Percentiles rank a stretch among this genome's conserved stretches.
These are phyloP conservation scores for Chytriomyces confervae DNA, from an alignment of 192 early-diverging fungal genomes.

Conservation along the genomic window DNA sequence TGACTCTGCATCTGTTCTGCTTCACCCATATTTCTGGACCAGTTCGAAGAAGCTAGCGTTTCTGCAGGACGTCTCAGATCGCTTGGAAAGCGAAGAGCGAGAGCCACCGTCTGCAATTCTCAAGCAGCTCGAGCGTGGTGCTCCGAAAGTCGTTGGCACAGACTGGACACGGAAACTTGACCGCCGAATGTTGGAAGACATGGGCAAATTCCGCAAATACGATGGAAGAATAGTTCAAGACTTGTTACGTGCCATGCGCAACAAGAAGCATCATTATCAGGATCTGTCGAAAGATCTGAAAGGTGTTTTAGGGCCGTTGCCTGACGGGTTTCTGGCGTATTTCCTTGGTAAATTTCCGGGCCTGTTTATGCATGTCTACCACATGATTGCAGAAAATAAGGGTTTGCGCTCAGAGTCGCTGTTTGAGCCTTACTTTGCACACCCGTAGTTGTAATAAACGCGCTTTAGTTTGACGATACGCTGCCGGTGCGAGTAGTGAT, in stretches of 20 bases:
- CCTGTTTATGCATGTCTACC: conserved; percentile 86
- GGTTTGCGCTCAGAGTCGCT: conserved; percentile 38
- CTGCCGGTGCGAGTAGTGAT: too few relatives aligned
- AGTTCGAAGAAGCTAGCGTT: conserved; percentile 82
- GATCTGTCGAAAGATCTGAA: conserved; percentile 82
- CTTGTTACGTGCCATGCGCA: conserved; percentile 87
- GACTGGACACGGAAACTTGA: conserved; percentile 84
- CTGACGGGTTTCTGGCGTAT: conserved; percentile 86
- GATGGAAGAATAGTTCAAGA: conserved; percentile 83
- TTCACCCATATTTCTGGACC: conserved; percentile 97
- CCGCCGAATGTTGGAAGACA: conserved; percentile 71
- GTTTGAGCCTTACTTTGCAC: conserved; percentile 45
- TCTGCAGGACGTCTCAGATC: conserved; percentile 93
- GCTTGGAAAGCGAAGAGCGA: conserved; percentile 87
- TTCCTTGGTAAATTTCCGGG: conserved; percentile 90
- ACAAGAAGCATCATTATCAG: conserved; percentile 99
- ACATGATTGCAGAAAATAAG: conserved; percentile 65
- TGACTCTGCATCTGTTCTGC: conserved; percentile 73
- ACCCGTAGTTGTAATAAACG: too few relatives aligned
- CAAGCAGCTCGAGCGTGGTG: conserved; percentile 67
- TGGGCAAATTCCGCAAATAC: conserved; percentile 94
- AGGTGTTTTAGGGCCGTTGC: conserved; percentile 78
- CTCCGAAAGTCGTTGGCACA: conserved; percentile 63
- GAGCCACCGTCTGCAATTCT: conserved; percentile 72
- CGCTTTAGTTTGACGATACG: too few relatives aligned